These are phyloP conservation scores for Kurtzmaniella natalensis DNA, from an alignment of 1,139 yeast species.

Conservation along the genomic window DNA sequence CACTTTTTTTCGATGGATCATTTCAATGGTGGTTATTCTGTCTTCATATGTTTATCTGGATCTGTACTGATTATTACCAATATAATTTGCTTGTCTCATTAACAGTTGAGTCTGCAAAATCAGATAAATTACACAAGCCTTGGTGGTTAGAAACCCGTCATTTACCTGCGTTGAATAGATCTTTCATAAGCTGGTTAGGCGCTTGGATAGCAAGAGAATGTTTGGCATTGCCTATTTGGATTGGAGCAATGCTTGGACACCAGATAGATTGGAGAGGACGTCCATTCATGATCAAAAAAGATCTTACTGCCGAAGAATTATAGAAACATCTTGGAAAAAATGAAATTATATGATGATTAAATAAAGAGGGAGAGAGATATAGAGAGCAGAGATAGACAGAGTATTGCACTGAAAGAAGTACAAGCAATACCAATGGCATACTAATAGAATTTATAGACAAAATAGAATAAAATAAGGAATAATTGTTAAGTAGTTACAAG, in stretches of 20 bases:
- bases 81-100: slow-evolving; percentile 41
- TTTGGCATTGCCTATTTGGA: slow-evolving; percentile 82
- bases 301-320: slow-evolving; percentile 71
- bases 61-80: slow-evolving; percentile 57
- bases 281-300: slow-evolving; percentile 68
- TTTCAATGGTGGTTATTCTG: slow-evolving; percentile 36
- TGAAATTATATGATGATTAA: not conserved
- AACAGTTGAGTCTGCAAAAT: slow-evolving; percentile 12
- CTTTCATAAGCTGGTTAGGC: slow-evolving; percentile 22
- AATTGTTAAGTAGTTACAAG: too few relatives aligned
- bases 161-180: slow-evolving; percentile 12
- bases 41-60: slow-evolving; percentile 63
- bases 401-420: not conserved
- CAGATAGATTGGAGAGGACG: slow-evolving; percentile 79
- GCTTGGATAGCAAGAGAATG: slow-evolving; percentile 68
- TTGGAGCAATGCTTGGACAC: slow-evolving; percentile 73
- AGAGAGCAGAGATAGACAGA: not conserved
- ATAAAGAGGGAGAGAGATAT: not conserved
- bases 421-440: not conserved
- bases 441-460: not conserved
- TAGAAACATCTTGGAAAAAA: too few relatives aligned
- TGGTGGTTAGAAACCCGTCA: slow-evolving; percentile 24
- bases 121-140: slow-evolving; percentile 13
- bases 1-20: slow-evolving; percentile 30
- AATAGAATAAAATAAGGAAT: not conserved